Evolutionary conservation across 257 asterid species (phyloP), one percentile per base, ranked within the genome.

Genomic region (Fraxinus anomala): DNA sequence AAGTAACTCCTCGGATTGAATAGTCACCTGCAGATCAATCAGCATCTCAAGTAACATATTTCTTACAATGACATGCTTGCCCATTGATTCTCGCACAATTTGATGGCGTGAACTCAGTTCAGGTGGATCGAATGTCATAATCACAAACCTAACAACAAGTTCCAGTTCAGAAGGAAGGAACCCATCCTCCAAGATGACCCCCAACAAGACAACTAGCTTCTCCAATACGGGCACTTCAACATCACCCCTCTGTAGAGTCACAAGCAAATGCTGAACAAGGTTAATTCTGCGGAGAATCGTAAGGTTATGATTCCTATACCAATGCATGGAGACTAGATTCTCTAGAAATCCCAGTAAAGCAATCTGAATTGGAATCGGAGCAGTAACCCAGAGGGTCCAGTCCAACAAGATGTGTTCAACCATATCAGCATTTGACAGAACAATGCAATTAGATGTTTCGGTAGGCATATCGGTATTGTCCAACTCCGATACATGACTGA

Each of bases 41-140:
- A 96, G 88, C 99, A 96, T 96, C 93, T 96, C 99, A 78, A 96
- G 99, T 65, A 96, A 77, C 98, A 96, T 96, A 84, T 92, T 96
- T 81, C 99, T 91, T 51, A 96, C 99, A 82, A 96, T 96, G 68
- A 96, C 89, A 84, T 96, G 99, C 88, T 96, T 96, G 59, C 99
- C 99, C 98, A 93, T 93, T 70, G 90, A 78, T 89, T 96, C 99
- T 66, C 98, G 88, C 67, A 80, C 76, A 79, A 93, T 89, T 82
- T 88, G 91, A 82, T 84, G 86, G 17, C 85, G 91, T 16, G 98
- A 84, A 36, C 86, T 66, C 76, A 93, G 84, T 40, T 91, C 96
- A 59, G 98, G 97, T 42, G 99, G 97, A 89, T 93, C 94, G 85
- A 96, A 96, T 80, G 99, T 92, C 98, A 93, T 96, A 80, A 93